Conservation (phyloP, 148 eudicot genomes). For the Nepenthes mirabilis region DNA sequence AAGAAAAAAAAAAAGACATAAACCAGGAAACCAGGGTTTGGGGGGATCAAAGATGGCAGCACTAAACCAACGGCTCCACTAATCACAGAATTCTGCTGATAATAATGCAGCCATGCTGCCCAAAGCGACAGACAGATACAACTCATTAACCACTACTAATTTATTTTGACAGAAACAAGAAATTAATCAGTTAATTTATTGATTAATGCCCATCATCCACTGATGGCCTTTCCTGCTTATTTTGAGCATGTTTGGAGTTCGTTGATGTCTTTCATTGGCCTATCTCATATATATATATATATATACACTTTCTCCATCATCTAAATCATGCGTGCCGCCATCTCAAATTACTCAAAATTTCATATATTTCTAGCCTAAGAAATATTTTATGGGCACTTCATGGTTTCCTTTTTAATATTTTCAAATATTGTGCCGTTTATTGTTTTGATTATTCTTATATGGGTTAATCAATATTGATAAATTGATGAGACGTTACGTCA, state of each 20-base stretch:
- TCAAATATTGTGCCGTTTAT: too few species aligned
- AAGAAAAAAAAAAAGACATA: constrained; percentile 22
- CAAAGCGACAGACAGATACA: constrained; percentile 33
- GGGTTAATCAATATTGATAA: too few species aligned
- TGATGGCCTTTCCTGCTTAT: background rate
- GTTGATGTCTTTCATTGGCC: too few species aligned
- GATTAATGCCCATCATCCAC: background rate
- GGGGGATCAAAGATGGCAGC: constrained; percentile 34
- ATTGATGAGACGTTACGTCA: too few species aligned
- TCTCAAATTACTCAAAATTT: too few species aligned
- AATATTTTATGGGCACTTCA: too few species aligned
- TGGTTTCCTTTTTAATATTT: too few species aligned
- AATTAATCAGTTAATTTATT: background rate
- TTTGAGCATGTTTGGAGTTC: background rate
- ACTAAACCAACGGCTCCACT: constrained; percentile 53
- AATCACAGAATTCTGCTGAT: constrained; percentile 18
- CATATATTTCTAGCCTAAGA: too few species aligned
- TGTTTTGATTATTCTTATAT: too few species aligned
- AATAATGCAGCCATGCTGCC: constrained; percentile 23
- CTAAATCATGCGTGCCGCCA: too few species aligned
- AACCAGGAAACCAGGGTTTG: constrained; percentile 33
- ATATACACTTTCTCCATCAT: too few species aligned
- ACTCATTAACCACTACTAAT: constrained; percentile 33
- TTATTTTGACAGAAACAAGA: background rate
- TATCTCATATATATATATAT: too few species aligned